Percentiles rank a stretch among this genome's conserved stretches.
Evolutionary conservation across 495 filamentous ascomycete species (phyloP).

Genomic region (Cercophora samala): DNA sequence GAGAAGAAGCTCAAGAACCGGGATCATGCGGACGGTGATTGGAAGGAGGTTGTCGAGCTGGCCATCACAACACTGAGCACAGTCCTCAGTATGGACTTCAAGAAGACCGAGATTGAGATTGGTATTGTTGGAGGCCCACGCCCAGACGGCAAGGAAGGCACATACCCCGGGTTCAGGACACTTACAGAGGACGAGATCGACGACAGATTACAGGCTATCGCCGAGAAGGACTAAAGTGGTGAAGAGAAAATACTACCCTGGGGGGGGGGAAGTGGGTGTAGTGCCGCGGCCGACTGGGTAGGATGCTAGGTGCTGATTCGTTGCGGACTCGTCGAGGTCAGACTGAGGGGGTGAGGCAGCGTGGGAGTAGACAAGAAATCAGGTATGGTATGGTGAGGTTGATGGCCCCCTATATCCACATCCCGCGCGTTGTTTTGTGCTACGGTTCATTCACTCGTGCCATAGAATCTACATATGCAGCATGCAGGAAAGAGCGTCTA

Average conservation of each 20-base stretch:
- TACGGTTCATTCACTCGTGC: constrained; percentile 20
- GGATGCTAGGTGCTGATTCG: constrained; percentile 17
- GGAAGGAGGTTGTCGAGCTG: constrained; percentile 97
- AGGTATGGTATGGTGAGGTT: constrained; percentile 22
- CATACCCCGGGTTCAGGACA: constrained; percentile 73
- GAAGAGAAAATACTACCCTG: constrained; percentile 16
- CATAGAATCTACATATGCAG: constrained; percentile 24
- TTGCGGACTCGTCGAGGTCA: constrained; percentile 9
- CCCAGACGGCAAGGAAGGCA: constrained; percentile 74
- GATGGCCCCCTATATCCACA: constrained; percentile 18
- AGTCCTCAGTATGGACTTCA: constrained; percentile 97
- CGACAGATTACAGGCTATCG: constrained; percentile 93
- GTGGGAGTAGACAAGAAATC: not conserved
- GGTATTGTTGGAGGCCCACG: constrained; percentile 87
- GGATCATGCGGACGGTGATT: constrained; percentile 85
- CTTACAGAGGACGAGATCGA: constrained; percentile 98
- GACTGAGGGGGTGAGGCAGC: constrained; percentile 16
- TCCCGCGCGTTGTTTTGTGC: constrained; percentile 27
- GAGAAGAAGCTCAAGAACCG: constrained; percentile 99
- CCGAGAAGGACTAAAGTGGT: constrained; percentile 84
- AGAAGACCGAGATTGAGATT: constrained; percentile 97
- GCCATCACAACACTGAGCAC: constrained; percentile 92
- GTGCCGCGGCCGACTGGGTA: constrained; percentile 18
- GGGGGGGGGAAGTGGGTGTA: constrained; percentile 10
- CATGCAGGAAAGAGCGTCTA: constrained; percentile 16